Conservation (phyloP, 495 filamentous ascomycete genomes). For the Aspergillus haitiensis region DNA sequence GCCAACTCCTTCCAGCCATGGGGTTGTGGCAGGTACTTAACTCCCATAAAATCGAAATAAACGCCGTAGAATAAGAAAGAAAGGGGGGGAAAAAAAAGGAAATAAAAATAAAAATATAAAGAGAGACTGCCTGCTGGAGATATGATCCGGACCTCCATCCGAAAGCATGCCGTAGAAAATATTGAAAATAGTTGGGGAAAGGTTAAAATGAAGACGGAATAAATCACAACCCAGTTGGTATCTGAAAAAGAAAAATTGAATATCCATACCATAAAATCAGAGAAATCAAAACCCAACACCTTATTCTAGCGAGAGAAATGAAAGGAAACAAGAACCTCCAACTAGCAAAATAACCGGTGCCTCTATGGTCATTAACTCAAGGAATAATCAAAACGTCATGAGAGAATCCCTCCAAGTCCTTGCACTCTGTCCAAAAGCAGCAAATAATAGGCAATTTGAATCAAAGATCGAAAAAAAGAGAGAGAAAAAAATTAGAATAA, state of each 20-base stretch:
- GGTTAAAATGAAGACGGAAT: constrained; percentile 24
- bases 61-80: no score
- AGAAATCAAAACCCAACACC: constrained; percentile 38
- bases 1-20: no score
- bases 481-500: not conserved
- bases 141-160: constrained; percentile 19
- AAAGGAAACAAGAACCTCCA: constrained; percentile 32
- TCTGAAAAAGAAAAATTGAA: constrained; percentile 26
- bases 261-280: constrained; percentile 38
- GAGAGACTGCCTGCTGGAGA: constrained; percentile 24
- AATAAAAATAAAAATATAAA: constrained; percentile 21
- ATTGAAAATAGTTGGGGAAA: constrained; percentile 14
- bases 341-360: constrained; percentile 46
- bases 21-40: no score
- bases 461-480: constrained; percentile 17
- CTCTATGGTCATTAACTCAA: constrained; percentile 49
- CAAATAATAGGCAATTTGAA: constrained; percentile 24
- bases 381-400: constrained; percentile 30
- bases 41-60: no score
- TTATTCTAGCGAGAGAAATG: constrained; percentile 45
- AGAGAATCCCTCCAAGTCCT: constrained; percentile 28
- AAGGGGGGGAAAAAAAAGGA: constrained; percentile 12
- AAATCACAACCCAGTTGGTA: constrained; percentile 35
- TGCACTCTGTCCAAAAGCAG: constrained; percentile 29
- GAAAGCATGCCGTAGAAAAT: constrained; percentile 21